Evolutionary conservation across 75 land plant genomes (phyloP).

Genomic region (Isoetes taiwanensis): DNA sequence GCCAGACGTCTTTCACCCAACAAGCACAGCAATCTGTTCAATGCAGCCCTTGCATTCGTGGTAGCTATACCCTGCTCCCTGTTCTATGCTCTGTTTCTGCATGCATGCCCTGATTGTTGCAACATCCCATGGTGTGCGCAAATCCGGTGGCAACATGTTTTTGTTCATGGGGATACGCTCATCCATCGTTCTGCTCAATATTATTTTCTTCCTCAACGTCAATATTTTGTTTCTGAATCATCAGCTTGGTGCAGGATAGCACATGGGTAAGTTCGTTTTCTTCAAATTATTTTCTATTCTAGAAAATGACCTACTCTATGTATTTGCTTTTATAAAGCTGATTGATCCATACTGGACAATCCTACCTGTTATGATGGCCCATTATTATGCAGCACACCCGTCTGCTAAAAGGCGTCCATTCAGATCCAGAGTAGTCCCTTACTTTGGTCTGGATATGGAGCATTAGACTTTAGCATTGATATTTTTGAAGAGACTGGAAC

Average conservation of each 20-base stretch:
- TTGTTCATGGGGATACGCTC: conserved; percentile 55
- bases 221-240: conserved; percentile 78
- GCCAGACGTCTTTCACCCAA: too few relatives aligned
- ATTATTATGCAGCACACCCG: conserved; percentile 64
- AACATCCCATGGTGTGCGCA: not conserved
- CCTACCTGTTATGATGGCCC: conserved; percentile 76
- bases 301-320: too few relatives aligned
- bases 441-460: conserved; percentile 80
- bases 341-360: conserved; percentile 97
- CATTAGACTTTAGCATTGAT: conserved; percentile 70
- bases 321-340: too few relatives aligned
- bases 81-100: conserved; percentile 67
- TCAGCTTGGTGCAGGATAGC: conserved; percentile 65
- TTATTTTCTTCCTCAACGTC: conserved; percentile 84
- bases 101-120: not conserved
- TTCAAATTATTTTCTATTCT: too few relatives aligned
- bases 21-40: conserved; percentile 20
- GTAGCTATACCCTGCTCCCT: conserved; percentile 54
- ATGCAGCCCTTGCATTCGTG: conserved; percentile 33
- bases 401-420: conserved; percentile 15
- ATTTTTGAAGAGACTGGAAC: conserved; percentile 91
- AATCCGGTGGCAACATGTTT: conserved; percentile 8
- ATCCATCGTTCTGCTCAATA: conserved; percentile 63
- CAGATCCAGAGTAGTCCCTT: conserved; percentile 50
- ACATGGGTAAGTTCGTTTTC: conserved; percentile 89